phyloP scores from a whole-genome alignment of 805 yeast species.

The Candida andamanensis region DNA sequence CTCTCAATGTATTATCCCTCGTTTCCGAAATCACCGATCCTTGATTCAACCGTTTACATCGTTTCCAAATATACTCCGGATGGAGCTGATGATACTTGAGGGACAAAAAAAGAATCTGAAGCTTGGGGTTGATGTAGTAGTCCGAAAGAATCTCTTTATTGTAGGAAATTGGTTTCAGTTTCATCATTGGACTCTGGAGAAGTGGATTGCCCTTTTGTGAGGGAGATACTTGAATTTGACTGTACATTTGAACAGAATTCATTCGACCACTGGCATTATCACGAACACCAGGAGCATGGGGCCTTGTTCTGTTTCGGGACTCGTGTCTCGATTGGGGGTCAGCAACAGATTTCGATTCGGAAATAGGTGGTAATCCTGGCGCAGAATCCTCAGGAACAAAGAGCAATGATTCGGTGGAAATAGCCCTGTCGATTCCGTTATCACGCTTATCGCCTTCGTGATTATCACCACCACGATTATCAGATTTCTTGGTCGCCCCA shows the following conservation, averaged over 20 bases:
- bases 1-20: constrained; percentile 41
- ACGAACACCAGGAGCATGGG: background rate
- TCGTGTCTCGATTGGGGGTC: background rate
- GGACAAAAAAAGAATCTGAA: constrained; percentile 58
- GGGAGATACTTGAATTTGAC: constrained; percentile 48
- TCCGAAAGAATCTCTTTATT: constrained; percentile 52
- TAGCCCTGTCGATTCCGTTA: background rate
- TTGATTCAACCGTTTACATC: constrained; percentile 40
- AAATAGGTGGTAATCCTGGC: background rate
- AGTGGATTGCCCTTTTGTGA: constrained; percentile 73
- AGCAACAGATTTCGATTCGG: background rate
- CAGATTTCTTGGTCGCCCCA: background rate
- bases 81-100: constrained; percentile 70
- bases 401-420: background rate
- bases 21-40: constrained; percentile 24
- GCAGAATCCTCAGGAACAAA: background rate
- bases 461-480: background rate
- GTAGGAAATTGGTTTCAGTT: constrained; percentile 49
- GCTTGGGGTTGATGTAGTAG: constrained; percentile 54
- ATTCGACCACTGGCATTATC: background rate
- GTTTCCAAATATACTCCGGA: constrained; percentile 66
- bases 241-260: constrained; percentile 11
- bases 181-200: constrained; percentile 44
- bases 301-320: background rate
- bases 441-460: no score